phyloP scores from a whole-genome alignment of 495 filamentous ascomycete genomes.

The Neurospora terricola region DNA sequence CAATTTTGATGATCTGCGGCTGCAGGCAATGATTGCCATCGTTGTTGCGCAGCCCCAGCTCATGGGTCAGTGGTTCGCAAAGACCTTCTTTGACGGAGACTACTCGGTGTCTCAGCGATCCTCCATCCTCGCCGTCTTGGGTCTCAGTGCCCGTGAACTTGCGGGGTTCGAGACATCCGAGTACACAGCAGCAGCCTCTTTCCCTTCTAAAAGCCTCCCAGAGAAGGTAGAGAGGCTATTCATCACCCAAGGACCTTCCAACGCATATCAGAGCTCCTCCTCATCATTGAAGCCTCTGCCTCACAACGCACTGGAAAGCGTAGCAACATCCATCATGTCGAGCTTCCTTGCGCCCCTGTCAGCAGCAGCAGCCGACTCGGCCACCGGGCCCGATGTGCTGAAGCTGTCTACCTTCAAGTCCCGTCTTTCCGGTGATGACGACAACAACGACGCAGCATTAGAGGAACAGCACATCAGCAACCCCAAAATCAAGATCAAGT shows the following conservation, averaged over 20 bases:
- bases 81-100: slow-evolving; percentile 83
- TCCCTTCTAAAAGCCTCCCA: slow-evolving; percentile 67
- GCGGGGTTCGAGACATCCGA: slow-evolving; percentile 65
- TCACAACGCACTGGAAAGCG: slow-evolving; percentile 47
- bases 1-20: slow-evolving; percentile 63
- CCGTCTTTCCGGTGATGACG: slow-evolving; percentile 15
- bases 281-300: slow-evolving; percentile 39
- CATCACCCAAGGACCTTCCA: slow-evolving; percentile 13
- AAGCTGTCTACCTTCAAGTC: slow-evolving; percentile 53
- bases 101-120: slow-evolving; percentile 77
- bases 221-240: slow-evolving; percentile 45
- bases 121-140: slow-evolving; percentile 69
- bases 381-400: slow-evolving; percentile 69
- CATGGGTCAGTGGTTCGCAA: slow-evolving; percentile 77
- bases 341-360: slow-evolving; percentile 73
- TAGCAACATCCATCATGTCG: slow-evolving; percentile 52
- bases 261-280: slow-evolving; percentile 5
- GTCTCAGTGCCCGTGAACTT: slow-evolving; percentile 77
- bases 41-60: slow-evolving; percentile 63
- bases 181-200: slow-evolving; percentile 36
- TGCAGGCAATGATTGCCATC: slow-evolving; percentile 78
- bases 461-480: slow-evolving; percentile 4
- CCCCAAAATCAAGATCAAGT: slow-evolving; percentile 11
- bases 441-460: background rate
- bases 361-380: slow-evolving; percentile 54